Conservation (phyloP, 73 alveolate genomes). For the Symbiodinium natans region DNA sequence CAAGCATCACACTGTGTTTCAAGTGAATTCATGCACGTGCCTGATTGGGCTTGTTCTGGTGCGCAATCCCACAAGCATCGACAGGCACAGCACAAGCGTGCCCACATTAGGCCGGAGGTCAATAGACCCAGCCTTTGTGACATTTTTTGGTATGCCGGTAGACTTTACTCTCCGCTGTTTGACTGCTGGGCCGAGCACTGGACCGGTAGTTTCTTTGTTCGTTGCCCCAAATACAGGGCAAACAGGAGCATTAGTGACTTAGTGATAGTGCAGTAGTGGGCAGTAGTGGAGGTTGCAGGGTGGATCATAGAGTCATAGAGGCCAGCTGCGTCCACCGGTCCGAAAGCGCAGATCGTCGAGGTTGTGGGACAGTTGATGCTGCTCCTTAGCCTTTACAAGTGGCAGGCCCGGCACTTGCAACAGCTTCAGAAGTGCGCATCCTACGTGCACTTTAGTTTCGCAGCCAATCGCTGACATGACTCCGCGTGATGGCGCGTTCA, state of each 20-base stretch:
- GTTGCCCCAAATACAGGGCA: too few species aligned
- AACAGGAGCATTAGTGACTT: too few species aligned
- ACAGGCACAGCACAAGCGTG: too few species aligned
- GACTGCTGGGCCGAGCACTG: slow-evolving; percentile 1
- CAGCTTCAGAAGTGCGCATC: not conserved
- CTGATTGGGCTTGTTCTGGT: not conserved
- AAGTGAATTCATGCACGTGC: slow-evolving; percentile 11
- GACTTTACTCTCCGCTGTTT: not conserved
- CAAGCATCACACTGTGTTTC: slow-evolving; percentile 22
- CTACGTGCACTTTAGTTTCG: not conserved
- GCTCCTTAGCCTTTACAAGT: not conserved
- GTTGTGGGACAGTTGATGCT: too few species aligned
- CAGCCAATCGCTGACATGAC: not conserved
- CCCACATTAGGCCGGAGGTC: not conserved
- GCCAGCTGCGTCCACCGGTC: not conserved
- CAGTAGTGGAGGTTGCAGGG: not conserved
- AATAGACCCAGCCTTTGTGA: slow-evolving; percentile 12
- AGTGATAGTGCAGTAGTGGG: too few species aligned
- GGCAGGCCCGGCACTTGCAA: slow-evolving; percentile 7
- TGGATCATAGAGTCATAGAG: not conserved
- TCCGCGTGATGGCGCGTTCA: slow-evolving; percentile 24
- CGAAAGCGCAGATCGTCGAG: too few species aligned
- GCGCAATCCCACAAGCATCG: slow-evolving; percentile 13
- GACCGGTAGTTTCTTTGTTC: too few species aligned
- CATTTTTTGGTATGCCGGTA: slow-evolving; percentile 1